Evolutionary conservation across 192 early-diverging fungal species (phyloP).

Genomic region (Rhizophlyctis rosea): DNA sequence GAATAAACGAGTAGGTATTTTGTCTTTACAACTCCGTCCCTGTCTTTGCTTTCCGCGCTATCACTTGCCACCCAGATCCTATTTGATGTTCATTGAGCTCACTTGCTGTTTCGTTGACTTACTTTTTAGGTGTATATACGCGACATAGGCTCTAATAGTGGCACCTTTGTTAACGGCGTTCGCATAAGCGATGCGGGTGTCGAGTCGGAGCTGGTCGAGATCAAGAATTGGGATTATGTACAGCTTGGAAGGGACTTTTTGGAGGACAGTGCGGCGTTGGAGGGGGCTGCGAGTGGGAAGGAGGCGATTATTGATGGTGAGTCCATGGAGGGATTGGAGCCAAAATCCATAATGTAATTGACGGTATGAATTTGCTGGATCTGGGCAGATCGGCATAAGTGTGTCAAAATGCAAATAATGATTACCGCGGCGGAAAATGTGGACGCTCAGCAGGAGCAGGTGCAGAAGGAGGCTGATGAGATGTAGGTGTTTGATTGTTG

Average conservation of each 20-base stretch:
- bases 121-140: slow-evolving; percentile 30
- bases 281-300: slow-evolving; percentile 7
- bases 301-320: not conserved
- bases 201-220: slow-evolving; percentile 19
- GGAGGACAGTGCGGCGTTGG: slow-evolving; percentile 18
- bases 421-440: too few relatives aligned
- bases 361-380: not conserved
- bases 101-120: not conserved
- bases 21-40: not conserved
- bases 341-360: not conserved
- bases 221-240: slow-evolving; percentile 39
- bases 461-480: not conserved
- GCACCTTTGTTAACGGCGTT: slow-evolving; percentile 43
- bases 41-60: not conserved
- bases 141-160: slow-evolving; percentile 41
- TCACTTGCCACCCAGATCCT: not conserved
- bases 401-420: slow-evolving; percentile 40
- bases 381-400: slow-evolving; percentile 19
- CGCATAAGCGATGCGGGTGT: slow-evolving; percentile 36
- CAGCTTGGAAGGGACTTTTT: slow-evolving; percentile 49
- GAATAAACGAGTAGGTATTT: slow-evolving; percentile 26
- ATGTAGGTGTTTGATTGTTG: not conserved
- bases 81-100: not conserved
- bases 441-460: too few relatives aligned
- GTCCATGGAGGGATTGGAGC: not conserved